Percentiles rank a stretch among this genome's conserved stretches.
These are phyloP conservation scores for Neophaeococcomyces aloes DNA, from an alignment of 2,329 filamentous ascomycete genomes.

Conservation along the genomic window DNA sequence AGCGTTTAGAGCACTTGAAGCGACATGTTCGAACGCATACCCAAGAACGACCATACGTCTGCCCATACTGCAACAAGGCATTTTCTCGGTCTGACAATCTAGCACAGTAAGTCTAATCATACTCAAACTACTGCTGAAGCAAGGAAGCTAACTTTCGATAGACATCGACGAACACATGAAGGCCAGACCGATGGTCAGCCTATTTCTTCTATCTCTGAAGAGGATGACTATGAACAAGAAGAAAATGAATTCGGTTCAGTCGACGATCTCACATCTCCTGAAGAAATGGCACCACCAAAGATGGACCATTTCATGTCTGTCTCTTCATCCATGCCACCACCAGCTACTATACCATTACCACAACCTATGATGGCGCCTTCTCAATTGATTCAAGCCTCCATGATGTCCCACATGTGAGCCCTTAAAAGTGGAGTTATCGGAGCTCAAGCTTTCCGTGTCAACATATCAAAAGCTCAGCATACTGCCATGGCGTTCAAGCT, in stretches of 20 bases:
- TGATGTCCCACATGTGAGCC: constrained; percentile 13
- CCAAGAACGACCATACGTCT: constrained; percentile 96
- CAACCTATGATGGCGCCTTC: constrained; percentile 21
- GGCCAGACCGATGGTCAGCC: constrained; percentile 48
- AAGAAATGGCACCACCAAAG: constrained; percentile 16
- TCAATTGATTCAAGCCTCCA: constrained; percentile 21
- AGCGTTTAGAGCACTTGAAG: constrained; percentile 98
- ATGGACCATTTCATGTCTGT: constrained; percentile 14
- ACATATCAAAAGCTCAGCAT: constrained; percentile 7
- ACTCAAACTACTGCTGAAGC: not conserved
- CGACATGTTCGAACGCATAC: constrained; percentile 98
- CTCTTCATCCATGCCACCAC: constrained; percentile 20
- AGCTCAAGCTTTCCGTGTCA: not conserved
- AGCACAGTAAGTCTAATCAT: constrained; percentile 63
- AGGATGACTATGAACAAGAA: constrained; percentile 80
- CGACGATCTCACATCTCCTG: constrained; percentile 62
- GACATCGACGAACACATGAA: constrained; percentile 74
- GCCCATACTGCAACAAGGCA: constrained; percentile 95
- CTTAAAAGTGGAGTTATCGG: not conserved
- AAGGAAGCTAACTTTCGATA: constrained; percentile 24
- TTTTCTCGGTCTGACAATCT: constrained; percentile 98
- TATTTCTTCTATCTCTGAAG: constrained; percentile 33
- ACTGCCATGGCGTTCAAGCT: not conserved
- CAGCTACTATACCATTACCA: constrained; percentile 18
- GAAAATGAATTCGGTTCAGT: constrained; percentile 74